Evolutionary conservation across 2,329 filamentous ascomycete genomes (phyloP).

Genomic region (Nemania abortiva): DNA sequence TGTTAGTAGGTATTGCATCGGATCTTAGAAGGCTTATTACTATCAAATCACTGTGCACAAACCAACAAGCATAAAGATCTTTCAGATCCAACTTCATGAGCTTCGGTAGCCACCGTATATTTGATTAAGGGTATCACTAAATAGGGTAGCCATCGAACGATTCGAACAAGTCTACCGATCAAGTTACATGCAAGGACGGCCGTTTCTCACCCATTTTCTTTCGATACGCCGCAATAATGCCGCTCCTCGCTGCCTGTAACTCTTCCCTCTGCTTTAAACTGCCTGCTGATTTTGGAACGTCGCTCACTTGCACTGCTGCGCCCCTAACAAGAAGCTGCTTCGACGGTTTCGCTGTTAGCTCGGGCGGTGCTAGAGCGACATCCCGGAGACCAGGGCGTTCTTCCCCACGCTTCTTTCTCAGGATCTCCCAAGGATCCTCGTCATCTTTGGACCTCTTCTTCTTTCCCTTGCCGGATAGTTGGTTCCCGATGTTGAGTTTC

Average conservation of each 20-base stretch:
- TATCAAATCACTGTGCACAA: background rate
- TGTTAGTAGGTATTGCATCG: background rate
- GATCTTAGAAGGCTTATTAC: background rate
- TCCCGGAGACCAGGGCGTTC: slow-evolving; percentile 64
- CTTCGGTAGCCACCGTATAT: background rate
- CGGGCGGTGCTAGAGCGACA: slow-evolving; percentile 81
- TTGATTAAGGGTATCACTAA: slow-evolving; percentile 35
- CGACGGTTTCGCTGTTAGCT: slow-evolving; percentile 71
- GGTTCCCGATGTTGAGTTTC: slow-evolving; percentile 58
- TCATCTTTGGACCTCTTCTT: slow-evolving; percentile 63
- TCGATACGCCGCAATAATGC: slow-evolving; percentile 80
- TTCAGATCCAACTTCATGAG: background rate
- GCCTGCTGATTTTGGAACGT: slow-evolving; percentile 76
- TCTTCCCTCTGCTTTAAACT: slow-evolving; percentile 80
- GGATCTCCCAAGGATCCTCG: slow-evolving; percentile 81
- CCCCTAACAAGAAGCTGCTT: slow-evolving; percentile 74
- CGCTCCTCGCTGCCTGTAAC: slow-evolving; percentile 74
- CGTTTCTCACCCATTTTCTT: slow-evolving; percentile 71
- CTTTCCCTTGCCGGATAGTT: slow-evolving; percentile 56
- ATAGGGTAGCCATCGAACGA: background rate
- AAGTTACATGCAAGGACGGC: slow-evolving; percentile 42
- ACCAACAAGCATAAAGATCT: background rate
- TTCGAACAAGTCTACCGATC: slow-evolving; percentile 6
- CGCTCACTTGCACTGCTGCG: slow-evolving; percentile 74
- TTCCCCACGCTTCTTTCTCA: slow-evolving; percentile 75